Evolutionary conservation across 331 rosid genomes (phyloP).

Genomic region (Acacia pycnantha): DNA sequence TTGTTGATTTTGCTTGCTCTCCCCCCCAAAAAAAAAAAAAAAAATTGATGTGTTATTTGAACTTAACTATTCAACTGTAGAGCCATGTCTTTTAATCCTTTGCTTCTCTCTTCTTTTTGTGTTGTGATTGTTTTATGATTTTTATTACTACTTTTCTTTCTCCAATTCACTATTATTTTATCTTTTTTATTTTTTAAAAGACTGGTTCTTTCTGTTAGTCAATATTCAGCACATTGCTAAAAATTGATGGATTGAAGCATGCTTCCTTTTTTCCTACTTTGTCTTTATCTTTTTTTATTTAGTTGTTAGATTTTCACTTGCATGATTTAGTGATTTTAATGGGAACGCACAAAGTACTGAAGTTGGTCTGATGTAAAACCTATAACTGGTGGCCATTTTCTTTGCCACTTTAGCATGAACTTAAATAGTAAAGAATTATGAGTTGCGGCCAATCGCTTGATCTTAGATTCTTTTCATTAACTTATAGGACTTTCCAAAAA

Average conservation of each 20-base stretch:
- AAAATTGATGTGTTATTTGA: neutral
- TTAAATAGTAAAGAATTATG: neutral
- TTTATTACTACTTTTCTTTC: neutral
- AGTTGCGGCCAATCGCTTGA: neutral
- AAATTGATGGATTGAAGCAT: neutral
- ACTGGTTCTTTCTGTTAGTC: neutral
- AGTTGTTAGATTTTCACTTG: neutral
- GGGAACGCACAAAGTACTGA: neutral
- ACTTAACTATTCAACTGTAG: neutral
- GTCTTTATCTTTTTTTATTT: neutral
- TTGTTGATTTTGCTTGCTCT: too few relatives aligned
- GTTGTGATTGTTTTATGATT: neutral
- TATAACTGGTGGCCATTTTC: neutral
- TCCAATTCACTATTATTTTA: neutral
- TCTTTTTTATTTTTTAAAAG: neutral
- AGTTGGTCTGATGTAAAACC: neutral
- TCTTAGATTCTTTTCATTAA: neutral
- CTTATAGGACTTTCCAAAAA: neutral
- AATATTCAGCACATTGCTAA: neutral
- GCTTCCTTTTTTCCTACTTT: neutral
- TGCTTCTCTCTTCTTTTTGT: neutral
- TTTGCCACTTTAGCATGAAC: constrained; percentile 8
- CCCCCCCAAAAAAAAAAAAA: too few relatives aligned
- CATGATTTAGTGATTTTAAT: constrained; percentile 5
- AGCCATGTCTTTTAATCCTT: neutral